A percentile compares a stretch with the other conserved stretches of the same genome.
Conservation (phyloP, 78 protist species). For the Pigoraptor vietnamica region DNA sequence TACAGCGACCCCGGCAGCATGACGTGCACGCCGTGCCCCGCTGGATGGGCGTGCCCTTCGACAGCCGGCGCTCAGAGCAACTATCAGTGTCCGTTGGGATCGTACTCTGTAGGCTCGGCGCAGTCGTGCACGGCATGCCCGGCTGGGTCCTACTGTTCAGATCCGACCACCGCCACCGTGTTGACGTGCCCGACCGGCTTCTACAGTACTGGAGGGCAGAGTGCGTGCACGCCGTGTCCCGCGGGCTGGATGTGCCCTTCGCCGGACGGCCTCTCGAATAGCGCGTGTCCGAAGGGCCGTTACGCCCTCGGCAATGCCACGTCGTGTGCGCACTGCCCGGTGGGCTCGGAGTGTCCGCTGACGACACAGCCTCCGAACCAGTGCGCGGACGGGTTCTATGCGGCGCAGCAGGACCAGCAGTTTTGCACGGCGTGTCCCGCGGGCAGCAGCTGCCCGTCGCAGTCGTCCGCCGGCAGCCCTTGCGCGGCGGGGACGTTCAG, state of each 20-base stretch:
- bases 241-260: slow-evolving; percentile 8
- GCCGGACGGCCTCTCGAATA: not conserved
- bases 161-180: not conserved
- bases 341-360: not conserved
- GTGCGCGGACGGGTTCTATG: not conserved
- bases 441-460: not conserved
- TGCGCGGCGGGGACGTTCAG: slow-evolving; percentile 7
- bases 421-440: not conserved
- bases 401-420: not conserved
- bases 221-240: not conserved
- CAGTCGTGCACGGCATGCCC: slow-evolving; percentile 7
- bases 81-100: not conserved
- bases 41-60: not conserved
- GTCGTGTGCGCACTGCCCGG: not conserved
- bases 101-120: not conserved
- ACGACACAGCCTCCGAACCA: not conserved
- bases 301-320: not conserved
- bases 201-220: not conserved
- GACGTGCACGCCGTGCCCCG: slow-evolving; percentile 5
- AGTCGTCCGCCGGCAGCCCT: slow-evolving; percentile 7
- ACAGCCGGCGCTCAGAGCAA: not conserved
- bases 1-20: not conserved
- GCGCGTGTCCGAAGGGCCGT: not conserved
- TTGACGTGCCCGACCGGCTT: not conserved
- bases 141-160: not conserved